phyloP scores from a whole-genome alignment of 2,329 filamentous ascomycete species.

The Monilinia laxa region DNA sequence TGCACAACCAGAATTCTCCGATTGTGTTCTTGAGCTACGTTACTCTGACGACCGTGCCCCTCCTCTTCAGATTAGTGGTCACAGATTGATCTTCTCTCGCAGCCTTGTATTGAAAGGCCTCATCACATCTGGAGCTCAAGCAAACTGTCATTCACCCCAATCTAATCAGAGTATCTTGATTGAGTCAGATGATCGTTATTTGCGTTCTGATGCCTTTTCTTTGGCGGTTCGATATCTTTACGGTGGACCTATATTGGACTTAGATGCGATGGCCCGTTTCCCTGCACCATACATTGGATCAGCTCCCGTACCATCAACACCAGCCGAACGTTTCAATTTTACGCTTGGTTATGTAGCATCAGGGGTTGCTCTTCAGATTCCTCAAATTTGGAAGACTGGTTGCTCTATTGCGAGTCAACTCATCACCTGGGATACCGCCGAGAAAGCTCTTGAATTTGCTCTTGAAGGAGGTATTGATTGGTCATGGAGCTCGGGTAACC shows the following conservation, averaged over 20 bases:
- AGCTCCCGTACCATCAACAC: conserved; percentile 44
- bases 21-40: conserved; percentile 50
- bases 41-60: conserved; percentile 45
- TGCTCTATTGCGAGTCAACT: conserved; percentile 58
- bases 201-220: conserved; percentile 57
- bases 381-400: conserved; percentile 55
- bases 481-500: conserved; percentile 41
- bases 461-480: conserved; percentile 48
- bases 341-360: conserved; percentile 65
- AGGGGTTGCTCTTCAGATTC: conserved; percentile 57
- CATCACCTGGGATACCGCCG: conserved; percentile 62
- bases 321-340: conserved; percentile 50
- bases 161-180: conserved; percentile 46
- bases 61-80: conserved; percentile 51
- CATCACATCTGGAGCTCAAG: conserved; percentile 34
- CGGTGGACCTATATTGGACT: conserved; percentile 50
- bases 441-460: conserved; percentile 59
- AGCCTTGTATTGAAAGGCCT: conserved; percentile 47
- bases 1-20: conserved; percentile 44
- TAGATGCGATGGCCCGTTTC: conserved; percentile 28
- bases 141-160: conserved; percentile 37
- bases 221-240: conserved; percentile 59
- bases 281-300: conserved; percentile 28
- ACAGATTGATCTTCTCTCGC: conserved; percentile 56
- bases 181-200: conserved; percentile 52